phyloP scores from a whole-genome alignment of 352 stramenopile genomes.

The Phytopythium vexans region DNA sequence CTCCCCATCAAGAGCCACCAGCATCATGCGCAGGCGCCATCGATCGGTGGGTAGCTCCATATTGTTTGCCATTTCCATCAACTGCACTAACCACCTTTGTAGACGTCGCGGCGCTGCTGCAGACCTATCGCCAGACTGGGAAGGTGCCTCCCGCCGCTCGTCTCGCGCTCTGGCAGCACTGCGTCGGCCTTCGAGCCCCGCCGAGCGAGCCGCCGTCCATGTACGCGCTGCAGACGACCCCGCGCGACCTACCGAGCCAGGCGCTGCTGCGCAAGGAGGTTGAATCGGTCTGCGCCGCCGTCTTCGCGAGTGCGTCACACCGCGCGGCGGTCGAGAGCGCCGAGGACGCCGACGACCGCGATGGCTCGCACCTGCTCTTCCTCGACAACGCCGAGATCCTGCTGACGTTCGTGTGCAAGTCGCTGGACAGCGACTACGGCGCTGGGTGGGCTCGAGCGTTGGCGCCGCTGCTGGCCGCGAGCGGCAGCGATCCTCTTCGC shows the following conservation, averaged over 20 bases:
- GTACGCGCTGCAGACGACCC: slow-evolving; percentile 67
- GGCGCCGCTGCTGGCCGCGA: slow-evolving; percentile 45
- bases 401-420: slow-evolving; percentile 62
- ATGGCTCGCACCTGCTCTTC: slow-evolving; percentile 61
- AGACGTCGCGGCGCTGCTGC: slow-evolving; percentile 30
- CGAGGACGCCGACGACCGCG: slow-evolving; percentile 32
- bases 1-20: slow-evolving; percentile 67
- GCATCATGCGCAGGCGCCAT: slow-evolving; percentile 18
- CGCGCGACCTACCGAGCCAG: slow-evolving; percentile 52
- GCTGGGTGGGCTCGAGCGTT: slow-evolving; percentile 51
- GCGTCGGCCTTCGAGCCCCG: slow-evolving; percentile 11
- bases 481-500: slow-evolving; percentile 65
- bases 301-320: slow-evolving; percentile 64
- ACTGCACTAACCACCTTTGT: slow-evolving; percentile 1
- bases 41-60: slow-evolving; percentile 18
- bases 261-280: slow-evolving; percentile 61
- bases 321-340: slow-evolving; percentile 29
- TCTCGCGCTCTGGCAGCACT: slow-evolving; percentile 53
- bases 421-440: slow-evolving; percentile 53
- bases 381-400: slow-evolving; percentile 77
- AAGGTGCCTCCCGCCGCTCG: slow-evolving; percentile 33
- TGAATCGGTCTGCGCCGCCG: slow-evolving; percentile 50
- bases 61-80: not conserved
- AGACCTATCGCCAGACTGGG: slow-evolving; percentile 36
- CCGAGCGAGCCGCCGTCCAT: slow-evolving; percentile 50